Base-by-base conservation (phyloP, 345 rosid genomes). In the Salix caprea region DNA sequence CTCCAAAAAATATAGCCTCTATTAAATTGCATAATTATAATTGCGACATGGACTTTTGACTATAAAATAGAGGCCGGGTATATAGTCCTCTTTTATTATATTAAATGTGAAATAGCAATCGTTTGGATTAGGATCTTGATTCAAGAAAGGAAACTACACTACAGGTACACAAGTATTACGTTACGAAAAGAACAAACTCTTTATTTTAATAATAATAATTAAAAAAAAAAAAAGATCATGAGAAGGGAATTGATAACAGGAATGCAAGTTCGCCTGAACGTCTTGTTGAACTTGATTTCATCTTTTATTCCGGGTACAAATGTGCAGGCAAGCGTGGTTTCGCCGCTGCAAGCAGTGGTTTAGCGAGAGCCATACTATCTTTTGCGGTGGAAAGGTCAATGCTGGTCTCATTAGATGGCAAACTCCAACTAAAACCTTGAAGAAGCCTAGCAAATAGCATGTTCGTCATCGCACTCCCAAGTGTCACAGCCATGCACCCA, bases 401-500 rank as follows among this genome's bases (percentile, higher is more conserved):
- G 54, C 15, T 28, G 21, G 14, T 5, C 10, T 21, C 26, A 30
- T 32, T 58, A 2, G 54, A 62, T 90, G 78, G 78, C 1, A 72
- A 52, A 28, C 44, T 69, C 82, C 82, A 80, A 1, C 65, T 18
- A 16, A 80, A 80, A 24, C 75, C 26, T 15, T 80, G 82, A 65
- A 80, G 44, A 21, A 80, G 71, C 58, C 72, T 75, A 0, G 72
- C 82, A 5, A 79, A 37, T 14, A 80, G 32, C 82, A 80, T 65
- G 0, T 36, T 54, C 7, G 82, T 80, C 73, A 75, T 75, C 37
- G 67, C 42, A 21, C 72, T 68, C 3, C 82, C 82, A 2, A 71
- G 76, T 2, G 65, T 2, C 3, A 39, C 34, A 5, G 50, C 82
- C 7, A 69, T 26, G 56, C 82, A 89, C 1, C 91, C 90, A 28